phyloP scores from a whole-genome alignment of 1,284 basidiomycete species.

The Marasmius oreades region DNA sequence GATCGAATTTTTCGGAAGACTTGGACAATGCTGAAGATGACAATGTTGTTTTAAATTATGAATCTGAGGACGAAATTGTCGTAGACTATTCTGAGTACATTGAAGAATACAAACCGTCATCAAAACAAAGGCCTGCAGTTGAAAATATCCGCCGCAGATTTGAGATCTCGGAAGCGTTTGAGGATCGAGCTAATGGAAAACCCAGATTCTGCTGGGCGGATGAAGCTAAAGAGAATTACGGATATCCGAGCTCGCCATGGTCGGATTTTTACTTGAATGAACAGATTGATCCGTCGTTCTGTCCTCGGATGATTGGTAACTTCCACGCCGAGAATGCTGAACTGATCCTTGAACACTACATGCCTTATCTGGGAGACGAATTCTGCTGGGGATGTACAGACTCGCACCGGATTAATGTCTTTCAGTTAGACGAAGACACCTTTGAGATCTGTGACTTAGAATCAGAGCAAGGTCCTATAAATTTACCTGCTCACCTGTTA shows the following conservation, averaged over 20 bases:
- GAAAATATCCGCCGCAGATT: no score
- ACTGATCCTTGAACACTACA: background rate
- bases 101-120: no score
- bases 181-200: no score
- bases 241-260: conserved; percentile 1
- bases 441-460: conserved; percentile 1
- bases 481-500: background rate
- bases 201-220: background rate
- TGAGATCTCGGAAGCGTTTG: no score
- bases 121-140: no score
- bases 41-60: no score
- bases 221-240: conserved; percentile 1
- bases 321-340: background rate
- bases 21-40: no score
- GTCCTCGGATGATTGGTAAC: background rate
- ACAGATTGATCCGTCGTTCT: background rate
- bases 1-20: no score
- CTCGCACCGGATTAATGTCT: background rate
- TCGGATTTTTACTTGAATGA: background rate
- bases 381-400: background rate
- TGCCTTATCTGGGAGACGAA: conserved; percentile 7
- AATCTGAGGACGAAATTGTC: no score
- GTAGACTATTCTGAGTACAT: no score
- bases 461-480: background rate
- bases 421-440: background rate